Evolutionary conservation across 371 early-diverging fungal genomes (phyloP), one percentile per base, ranked within the genome.

Genomic region (Parasitella parasitica): DNA sequence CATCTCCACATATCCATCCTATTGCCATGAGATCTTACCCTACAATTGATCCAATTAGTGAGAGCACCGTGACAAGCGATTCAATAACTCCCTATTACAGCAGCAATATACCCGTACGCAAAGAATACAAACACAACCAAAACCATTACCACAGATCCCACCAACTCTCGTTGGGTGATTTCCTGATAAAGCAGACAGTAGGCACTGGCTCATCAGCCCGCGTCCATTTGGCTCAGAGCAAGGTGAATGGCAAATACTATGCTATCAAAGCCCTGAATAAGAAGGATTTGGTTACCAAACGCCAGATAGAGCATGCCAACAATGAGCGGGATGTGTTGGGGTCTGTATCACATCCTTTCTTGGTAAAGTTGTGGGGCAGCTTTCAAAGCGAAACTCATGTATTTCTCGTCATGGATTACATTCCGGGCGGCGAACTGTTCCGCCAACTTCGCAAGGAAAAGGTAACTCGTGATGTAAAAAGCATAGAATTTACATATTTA

Each of bases 371-470:
- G 5, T 91, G 89, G 72, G 96, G 89, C 54, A 87, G 93, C 4
- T 98, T 98, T 73, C 94, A 97, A 67, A 91, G 88, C 49, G 85
- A 86, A 53, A 89, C 92, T 7, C 90, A 93, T 66, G 80, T 98
- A 24, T 97, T 92, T 71, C 78, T 97, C 26, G 97, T 91, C 5
- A 95, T 97, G 94, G 97, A 97, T 66, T 98, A 97, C 72, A 78
- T 96, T 18, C 94, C 93, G 51, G 98, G 98, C 3, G 98, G 98
- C 2, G 98, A 98, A 76, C 84, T 95, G 28, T 96, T 94, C 11
- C 83, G 89, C 4, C 73, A 86, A 70, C 80, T 89, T 49, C 76
- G 82, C 52, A 68, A 86, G 50, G 78, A 82, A 86, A 96, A 85
- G 79, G 85, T 87, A 78, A 65, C 16, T 6, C 4, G n/a, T n/a